These are phyloP conservation scores for Kokia cookei DNA, from an alignment of 441 rosid species.

Conservation along the genomic window DNA sequence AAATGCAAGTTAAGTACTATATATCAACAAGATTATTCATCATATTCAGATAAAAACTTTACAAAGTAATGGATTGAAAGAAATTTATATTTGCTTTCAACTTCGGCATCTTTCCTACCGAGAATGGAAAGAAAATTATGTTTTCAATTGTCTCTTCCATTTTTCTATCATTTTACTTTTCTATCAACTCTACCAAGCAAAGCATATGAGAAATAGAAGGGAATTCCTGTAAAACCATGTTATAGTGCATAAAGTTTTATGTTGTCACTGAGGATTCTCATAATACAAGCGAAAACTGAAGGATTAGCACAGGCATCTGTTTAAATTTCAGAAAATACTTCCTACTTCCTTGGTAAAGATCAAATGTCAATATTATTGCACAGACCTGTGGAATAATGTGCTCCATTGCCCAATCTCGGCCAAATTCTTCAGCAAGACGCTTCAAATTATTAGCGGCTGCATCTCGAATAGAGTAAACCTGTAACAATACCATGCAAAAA, in stretches of 20 bases:
- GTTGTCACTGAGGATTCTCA: neutral
- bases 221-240: neutral
- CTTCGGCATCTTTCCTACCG: neutral
- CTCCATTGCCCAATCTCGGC: constrained; percentile 96
- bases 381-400: constrained; percentile 50
- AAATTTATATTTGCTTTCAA: neutral
- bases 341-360: neutral
- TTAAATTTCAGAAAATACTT: neutral
- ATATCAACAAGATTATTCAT: neutral
- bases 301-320: neutral
- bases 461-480: constrained; percentile 93
- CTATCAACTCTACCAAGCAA: neutral
- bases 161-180: neutral
- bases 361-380: neutral
- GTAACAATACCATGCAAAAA: constrained; percentile 10
- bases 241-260: neutral
- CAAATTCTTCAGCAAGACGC: constrained; percentile 93
- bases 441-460: constrained; percentile 92
- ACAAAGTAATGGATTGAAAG: neutral
- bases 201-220: neutral
- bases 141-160: neutral
- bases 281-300: neutral
- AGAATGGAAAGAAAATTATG: neutral
- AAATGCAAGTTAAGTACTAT: neutral
- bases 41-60: neutral